Base-by-base conservation (phyloP, 768 basidiomycete genomes). In the Tephrocybe sp. region DNA sequence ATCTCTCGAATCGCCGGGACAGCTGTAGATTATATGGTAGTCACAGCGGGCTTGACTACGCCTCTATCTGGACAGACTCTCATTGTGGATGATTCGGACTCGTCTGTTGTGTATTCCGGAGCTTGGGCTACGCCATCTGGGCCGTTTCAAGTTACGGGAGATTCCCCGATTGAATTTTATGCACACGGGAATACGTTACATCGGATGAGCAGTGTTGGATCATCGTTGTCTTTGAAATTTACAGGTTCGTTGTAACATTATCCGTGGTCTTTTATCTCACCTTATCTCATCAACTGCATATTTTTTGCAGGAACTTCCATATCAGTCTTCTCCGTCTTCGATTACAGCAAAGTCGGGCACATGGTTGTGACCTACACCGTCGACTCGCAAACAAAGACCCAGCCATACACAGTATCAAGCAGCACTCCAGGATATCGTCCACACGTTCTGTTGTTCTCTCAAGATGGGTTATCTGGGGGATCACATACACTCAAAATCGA, bases 21-120 rank as follows among this genome's bases (percentile, higher is more conserved):
- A 12, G 53, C 59, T 11, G 25, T 66, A 15, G 65, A 66, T 43
- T 64, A 49, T 37, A 62, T 60, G 0, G 55, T 61, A 2, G 57
- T 66, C 16, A 55, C 57, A 1, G 61, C 59, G 2, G 65, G 63
- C 1, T 0, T 43, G 3, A 46, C 50, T 43, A 64, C 63, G 3
- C 55, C 57, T 13, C 38, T 66, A 13, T 30, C 23, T 3, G 58
- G 51, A 5, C 49, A 59, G 25, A 47, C 40, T 16, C 52, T 60
- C 4, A 56, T 64, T 18, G 61, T 61, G 12, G 64, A 66, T 34
- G 60, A 64, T 38, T 25, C 16, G 31, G 43, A 44, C 22, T 22
- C 43, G 4, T 13, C 29, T 18, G 21, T 44, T 2, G 3, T 12
- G 10, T 44, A 44, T 33, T 44, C 30, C 2, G 43, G 43, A 13